These are phyloP conservation scores for Symbiodinium pilosum DNA, from an alignment of 73 alveolate species.

Conservation along the genomic window DNA sequence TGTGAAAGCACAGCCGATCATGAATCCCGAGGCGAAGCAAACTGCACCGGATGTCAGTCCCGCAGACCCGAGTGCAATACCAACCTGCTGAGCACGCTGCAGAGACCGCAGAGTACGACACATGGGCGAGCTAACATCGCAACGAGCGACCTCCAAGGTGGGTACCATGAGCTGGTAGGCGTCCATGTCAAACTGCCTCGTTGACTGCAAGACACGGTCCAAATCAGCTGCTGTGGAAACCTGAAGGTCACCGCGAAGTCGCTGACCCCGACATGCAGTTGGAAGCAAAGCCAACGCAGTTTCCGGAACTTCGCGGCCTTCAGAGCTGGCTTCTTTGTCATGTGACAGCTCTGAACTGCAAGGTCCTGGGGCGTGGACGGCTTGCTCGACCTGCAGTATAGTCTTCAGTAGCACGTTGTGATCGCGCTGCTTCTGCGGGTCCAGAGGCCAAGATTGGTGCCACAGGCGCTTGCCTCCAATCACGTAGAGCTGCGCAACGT, in stretches of 20 bases:
- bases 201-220: neutral
- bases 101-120: neutral
- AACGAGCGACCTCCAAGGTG: neutral
- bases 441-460: slow-evolving; percentile 31
- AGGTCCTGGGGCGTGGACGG: neutral
- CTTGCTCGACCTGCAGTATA: neutral
- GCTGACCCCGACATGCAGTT: neutral
- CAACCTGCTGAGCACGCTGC: too few species aligned
- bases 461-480: slow-evolving; percentile 3
- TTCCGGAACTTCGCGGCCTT: neutral
- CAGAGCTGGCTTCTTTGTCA: neutral
- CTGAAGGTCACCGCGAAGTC: slow-evolving; percentile 5
- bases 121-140: neutral
- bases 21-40: neutral
- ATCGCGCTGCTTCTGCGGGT: neutral
- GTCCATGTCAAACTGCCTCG: slow-evolving; percentile 19
- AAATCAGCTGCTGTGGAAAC: neutral
- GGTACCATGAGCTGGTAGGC: slow-evolving; percentile 36
- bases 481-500: slow-evolving; percentile 15
- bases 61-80: neutral
- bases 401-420: neutral
- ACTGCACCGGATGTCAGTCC: neutral
- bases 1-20: neutral
- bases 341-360: neutral
- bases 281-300: neutral